Base-by-base conservation (phyloP, 129 eudicot species). In the Kitagawia praeruptora region DNA sequence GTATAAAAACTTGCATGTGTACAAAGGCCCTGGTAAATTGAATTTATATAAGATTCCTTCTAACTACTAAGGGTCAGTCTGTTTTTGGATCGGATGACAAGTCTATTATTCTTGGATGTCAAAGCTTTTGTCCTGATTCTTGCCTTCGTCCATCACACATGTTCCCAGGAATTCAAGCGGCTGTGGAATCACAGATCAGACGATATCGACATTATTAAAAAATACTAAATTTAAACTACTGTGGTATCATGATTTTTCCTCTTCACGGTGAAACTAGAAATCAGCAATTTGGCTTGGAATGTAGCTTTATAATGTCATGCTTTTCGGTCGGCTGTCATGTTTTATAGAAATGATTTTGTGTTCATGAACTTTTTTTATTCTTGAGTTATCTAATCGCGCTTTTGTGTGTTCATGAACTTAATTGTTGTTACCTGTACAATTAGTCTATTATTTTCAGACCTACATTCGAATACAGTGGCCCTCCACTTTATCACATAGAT, bases 31-130 rank as follows among this genome's bases (percentile, higher is more conserved):
- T 2, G 42, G 6, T 40, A 40, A 40, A 40, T 5, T 40, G 42
- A 40, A 5, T 40, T 40, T 40, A 3, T 40, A 5, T 40, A 40
- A 40, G 42, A 40, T 40, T 40, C 42, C 42, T 40, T 40, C 42
- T 40, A 40, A 40, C 42, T 40, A 40, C 42, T 40, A 40, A 2
- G 42, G 42, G 42, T 40, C 42, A 34, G 37, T 34, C 37, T 34
- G 37, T 34, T 34, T 34, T 34, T 34, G 37, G 37, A 34, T 40
- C 6, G 42, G 6, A 40, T 5, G 8, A 93, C 97, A 77, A 86
- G 98, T 85, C 79, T 92, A 83, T 45, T 92, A 40, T 95, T 95
- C 84, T 87, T 95, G 81, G 97, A 90, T 61, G 97, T 92, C 39
- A 95, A 92, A 75, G 85, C 88, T 19, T 92, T 72, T 45, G 91